Conservation (phyloP, 345 rosid genomes). For the Trapa bicornis region DNA sequence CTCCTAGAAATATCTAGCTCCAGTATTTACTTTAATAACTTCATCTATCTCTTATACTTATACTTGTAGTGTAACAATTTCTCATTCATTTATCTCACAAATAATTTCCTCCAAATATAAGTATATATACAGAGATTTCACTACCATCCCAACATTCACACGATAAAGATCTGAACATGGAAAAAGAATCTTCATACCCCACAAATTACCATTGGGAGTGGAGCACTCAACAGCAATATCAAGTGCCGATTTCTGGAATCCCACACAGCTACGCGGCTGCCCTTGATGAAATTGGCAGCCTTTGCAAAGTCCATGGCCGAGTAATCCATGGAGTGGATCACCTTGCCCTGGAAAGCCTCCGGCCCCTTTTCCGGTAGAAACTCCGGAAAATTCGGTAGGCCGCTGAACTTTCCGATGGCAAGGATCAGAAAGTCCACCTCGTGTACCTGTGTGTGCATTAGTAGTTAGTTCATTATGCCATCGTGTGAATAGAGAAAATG, state of each 20-base stretch:
- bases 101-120: too few relatives aligned
- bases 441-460: slow-evolving; percentile 11
- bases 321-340: slow-evolving; percentile 36
- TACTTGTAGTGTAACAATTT: too few relatives aligned
- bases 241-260: slow-evolving; percentile 28
- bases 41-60: too few relatives aligned
- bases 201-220: slow-evolving; percentile 15
- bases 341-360: slow-evolving; percentile 29
- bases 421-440: slow-evolving; percentile 25
- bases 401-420: slow-evolving; percentile 26
- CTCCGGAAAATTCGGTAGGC: slow-evolving; percentile 27
- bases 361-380: slow-evolving; percentile 28
- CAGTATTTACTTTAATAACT: too few relatives aligned
- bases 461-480: too few relatives aligned
- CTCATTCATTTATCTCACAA: too few relatives aligned
- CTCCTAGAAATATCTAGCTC: too few relatives aligned
- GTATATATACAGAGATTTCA: background rate
- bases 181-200: background rate
- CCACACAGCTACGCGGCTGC: slow-evolving; percentile 26
- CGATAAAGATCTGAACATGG: background rate
- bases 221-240: slow-evolving; percentile 35
- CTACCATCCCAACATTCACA: background rate
- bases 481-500: background rate
- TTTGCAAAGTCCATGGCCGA: slow-evolving; percentile 11
- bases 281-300: slow-evolving; percentile 10